These are phyloP conservation scores for Saccharomyces hybrid DNA, from an alignment of 1,139 yeast species.

Conservation along the genomic window DNA sequence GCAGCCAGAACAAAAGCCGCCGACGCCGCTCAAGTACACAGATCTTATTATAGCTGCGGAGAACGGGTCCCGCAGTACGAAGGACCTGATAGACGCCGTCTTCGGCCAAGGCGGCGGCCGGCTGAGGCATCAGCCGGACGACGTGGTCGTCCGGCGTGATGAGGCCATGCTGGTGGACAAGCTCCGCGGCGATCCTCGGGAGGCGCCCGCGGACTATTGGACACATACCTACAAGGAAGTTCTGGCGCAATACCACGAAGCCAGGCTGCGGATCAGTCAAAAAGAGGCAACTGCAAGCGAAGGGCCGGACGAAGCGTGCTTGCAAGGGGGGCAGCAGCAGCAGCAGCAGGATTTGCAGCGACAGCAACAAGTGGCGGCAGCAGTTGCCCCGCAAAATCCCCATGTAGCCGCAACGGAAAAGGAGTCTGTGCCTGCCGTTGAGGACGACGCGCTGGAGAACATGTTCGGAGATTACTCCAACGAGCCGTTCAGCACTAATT, in stretches of 20 bases:
- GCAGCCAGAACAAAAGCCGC: background rate
- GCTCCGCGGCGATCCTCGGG: slow-evolving; percentile 17
- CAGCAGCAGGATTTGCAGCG: slow-evolving; percentile 11
- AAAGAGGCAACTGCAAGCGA: slow-evolving; percentile 5
- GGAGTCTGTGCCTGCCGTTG: background rate
- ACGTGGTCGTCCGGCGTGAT: slow-evolving; percentile 4
- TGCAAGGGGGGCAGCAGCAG: background rate
- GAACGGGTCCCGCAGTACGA: background rate
- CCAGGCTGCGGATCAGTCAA: slow-evolving; percentile 12
- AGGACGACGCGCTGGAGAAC: background rate
- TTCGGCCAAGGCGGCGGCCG: background rate
- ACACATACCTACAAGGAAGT: slow-evolving; percentile 10
- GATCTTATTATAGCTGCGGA: background rate
- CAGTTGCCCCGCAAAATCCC: background rate
- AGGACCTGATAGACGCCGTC: background rate
- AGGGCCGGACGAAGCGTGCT: slow-evolving; percentile 4
- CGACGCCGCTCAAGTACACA: background rate
- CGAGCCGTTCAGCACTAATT: slow-evolving; percentile 28
- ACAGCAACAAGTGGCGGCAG: slow-evolving; percentile 13
- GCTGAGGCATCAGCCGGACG: background rate
- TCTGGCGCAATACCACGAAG: slow-evolving; percentile 13
- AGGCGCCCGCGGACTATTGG: slow-evolving; percentile 30
- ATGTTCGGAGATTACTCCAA: slow-evolving; percentile 27
- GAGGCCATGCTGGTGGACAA: slow-evolving; percentile 1
- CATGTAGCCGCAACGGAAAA: background rate